Conservation (phyloP, 2,329 filamentous ascomycete genomes). For the Tricladium varicosporioides region DNA sequence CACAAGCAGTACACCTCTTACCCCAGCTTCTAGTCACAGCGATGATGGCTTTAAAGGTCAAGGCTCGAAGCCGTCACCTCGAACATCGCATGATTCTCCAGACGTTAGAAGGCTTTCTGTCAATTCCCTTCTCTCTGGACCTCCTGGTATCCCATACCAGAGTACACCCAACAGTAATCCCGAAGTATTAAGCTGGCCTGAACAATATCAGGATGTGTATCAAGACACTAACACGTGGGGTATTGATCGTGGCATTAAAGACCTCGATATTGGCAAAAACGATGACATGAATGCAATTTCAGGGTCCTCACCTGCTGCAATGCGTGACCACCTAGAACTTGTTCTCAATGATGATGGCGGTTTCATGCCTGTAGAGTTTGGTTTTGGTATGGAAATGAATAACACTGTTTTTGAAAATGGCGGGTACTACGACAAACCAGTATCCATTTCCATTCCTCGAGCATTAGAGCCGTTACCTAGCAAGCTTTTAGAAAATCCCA, state of each 20-base stretch:
- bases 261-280: conserved; percentile 69
- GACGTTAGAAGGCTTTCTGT: conserved; percentile 59
- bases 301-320: conserved; percentile 38
- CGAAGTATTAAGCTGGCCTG: conserved; percentile 16
- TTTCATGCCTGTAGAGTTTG: conserved; percentile 43
- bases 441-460: conserved; percentile 55
- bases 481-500: conserved; percentile 66
- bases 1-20: conserved; percentile 35
- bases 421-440: conserved; percentile 69
- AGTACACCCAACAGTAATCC: conserved; percentile 20
- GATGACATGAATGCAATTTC: conserved; percentile 68
- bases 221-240: conserved; percentile 57
- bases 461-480: conserved; percentile 47
- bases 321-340: conserved; percentile 23
- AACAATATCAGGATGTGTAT: conserved; percentile 23
- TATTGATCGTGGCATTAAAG: conserved; percentile 66
- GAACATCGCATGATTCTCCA: conserved; percentile 35
- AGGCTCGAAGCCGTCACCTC: conserved; percentile 25
- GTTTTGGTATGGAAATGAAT: conserved; percentile 45
- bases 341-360: conserved; percentile 35
- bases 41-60: conserved; percentile 41
- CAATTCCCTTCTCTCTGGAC: conserved; percentile 59
- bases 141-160: conserved; percentile 37
- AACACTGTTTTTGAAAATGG: conserved; percentile 55
- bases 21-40: conserved; percentile 41